Base-by-base conservation (phyloP, 2,329 filamentous ascomycete species). In the Paecilomyces fulvus region DNA sequence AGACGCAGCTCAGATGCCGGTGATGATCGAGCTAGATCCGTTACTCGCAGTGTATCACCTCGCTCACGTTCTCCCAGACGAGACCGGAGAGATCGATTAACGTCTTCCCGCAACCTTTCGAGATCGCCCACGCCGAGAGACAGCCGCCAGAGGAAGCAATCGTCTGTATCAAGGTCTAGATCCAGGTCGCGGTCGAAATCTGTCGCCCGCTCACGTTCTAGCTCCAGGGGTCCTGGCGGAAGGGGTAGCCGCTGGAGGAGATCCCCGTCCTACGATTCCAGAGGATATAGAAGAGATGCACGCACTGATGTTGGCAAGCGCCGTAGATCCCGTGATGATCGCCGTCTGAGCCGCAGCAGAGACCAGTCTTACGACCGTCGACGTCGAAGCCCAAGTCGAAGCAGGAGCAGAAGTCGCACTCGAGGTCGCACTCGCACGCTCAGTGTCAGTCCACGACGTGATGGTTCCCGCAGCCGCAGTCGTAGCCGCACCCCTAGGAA, bases 1-100 rank as follows among this genome's bases (percentile, higher is more conserved):
- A 69, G 69, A 62, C 70, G 67, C 59, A 73, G 64, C 62, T 67
- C 69, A 62, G 66, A 70, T 65, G 71, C 73, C 62, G 71, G 72
- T 74, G 73, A 69, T 64, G 67, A 76, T 71, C 75, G 74, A 71
- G 71, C 74, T 65, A 73, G 77, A 75, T 79, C 79, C 68, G 69
- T 65, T 63, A 72, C 75, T 69, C 75, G 74, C 65, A 73, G 70
- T 74, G 69, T 74, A 64, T 74, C 74, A 67, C 78, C 77, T 65
- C 78, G 78, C 78, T 83, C 80, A 80, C 80, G 72, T 74, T 76
- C 76, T 70, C 73, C 77, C 74, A 81, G 77, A 77, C 69, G 75
- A 74, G 66, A 70, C 59, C 72, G 71, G 63, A 70, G 70, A 67
- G 71, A 65, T 59, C 67, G 72, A 65, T 75, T 73, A 53, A 63